Base-by-base conservation (phyloP, 371 early-diverging fungal genomes). In the Quaeritorhiza haematococci region DNA sequence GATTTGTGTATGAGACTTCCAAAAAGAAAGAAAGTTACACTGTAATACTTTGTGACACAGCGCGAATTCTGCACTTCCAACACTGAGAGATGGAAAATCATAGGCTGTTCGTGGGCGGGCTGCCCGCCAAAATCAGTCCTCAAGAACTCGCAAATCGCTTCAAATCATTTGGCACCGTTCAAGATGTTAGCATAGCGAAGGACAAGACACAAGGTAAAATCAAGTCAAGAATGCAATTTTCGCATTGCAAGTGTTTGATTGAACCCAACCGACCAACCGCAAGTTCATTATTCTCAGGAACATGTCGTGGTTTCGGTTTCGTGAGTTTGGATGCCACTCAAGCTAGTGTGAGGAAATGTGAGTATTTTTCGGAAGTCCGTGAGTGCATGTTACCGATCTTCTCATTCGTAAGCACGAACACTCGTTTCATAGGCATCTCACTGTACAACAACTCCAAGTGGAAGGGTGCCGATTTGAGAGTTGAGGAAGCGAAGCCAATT, bases 361-460 rank as follows among this genome's bases (percentile, higher is more conserved):
- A 47, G 68, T 27, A 13, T 33, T 50, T 42, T 21, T 29, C 43
- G 21, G 21, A 38, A 52, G 49, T n/a, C n/a, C n/a, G n/a, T n/a
- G n/a, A n/a, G n/a, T n/a, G n/a, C n/a, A n/a, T n/a, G n/a, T n/a
- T n/a, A n/a, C n/a, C n/a, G n/a, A n/a, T 44, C 34, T 30, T 56
- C n/a, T 55, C 52, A 4, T 19, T 58, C 3, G 6, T 29, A 4
- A 30, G 35, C 19, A n/a, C 34, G 30, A 59, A 52, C 32, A 23
- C 38, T 38, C 13, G 38, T 45, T 63, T 32, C 72, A 71, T 51
- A 83, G 85, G 83, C 50, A 41, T 86, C 1, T 67, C 78, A 1
- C 64, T 80, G 2, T 87, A 83, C 59, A 86, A 89, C 47, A 84
- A 87, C 0, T 77, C 93, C n/a, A 90, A 88, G 58, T 93, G 93